Conservation (phyloP, 73 alveolate species). For the Halteria grandinella region DNA sequence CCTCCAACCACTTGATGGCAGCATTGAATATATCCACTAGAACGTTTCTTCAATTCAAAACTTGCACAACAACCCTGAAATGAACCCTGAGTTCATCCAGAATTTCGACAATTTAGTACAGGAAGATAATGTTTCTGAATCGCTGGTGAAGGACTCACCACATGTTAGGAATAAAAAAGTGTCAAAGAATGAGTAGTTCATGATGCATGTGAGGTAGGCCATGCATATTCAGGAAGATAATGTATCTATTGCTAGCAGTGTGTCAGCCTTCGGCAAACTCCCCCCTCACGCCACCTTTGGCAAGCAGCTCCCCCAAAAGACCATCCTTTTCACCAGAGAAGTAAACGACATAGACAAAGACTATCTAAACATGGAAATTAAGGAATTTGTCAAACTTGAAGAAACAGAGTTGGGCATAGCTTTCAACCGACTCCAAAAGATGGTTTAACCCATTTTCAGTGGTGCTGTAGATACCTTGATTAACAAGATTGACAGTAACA, state of each 20-base stretch:
- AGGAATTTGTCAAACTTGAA: constrained; percentile 13
- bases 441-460: constrained; percentile 12
- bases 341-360: constrained; percentile 33
- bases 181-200: constrained; percentile 1
- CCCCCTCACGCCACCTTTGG: too few species aligned
- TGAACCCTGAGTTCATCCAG: not conserved
- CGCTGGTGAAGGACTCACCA: constrained; percentile 33
- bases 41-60: too few species aligned
- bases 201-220: constrained; percentile 22
- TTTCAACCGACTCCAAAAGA: constrained; percentile 11
- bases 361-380: constrained; percentile 10
- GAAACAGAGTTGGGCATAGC: constrained; percentile 13
- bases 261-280: too few species aligned
- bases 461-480: constrained; percentile 36
- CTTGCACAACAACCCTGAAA: too few species aligned
- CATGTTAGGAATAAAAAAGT: constrained; percentile 11
- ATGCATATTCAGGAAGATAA: not conserved
- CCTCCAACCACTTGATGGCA: too few species aligned
- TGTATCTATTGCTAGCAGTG: too few species aligned
- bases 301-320: not conserved
- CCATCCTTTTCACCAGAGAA: constrained; percentile 31
- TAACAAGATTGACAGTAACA: constrained; percentile 11
- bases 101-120: constrained; percentile 10
- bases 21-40: too few species aligned
- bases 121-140: constrained; percentile 15